Base-by-base conservation (phyloP, 805 yeast genomes). In the Metschnikowia continentalis region DNA sequence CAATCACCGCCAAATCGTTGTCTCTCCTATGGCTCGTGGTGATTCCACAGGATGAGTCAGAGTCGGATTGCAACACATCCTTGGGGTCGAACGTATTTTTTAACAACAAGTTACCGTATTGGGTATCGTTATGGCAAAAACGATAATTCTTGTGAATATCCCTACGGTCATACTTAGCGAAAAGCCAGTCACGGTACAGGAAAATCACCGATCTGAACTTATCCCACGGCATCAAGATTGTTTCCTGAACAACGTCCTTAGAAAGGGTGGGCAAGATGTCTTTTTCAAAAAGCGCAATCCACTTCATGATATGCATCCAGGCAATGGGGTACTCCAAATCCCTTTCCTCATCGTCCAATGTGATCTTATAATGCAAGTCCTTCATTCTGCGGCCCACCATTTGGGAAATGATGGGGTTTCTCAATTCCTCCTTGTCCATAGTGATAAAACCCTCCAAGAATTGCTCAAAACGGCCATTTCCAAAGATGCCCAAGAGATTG, bases 311-410 rank as follows among this genome's bases (percentile, higher is more conserved):
- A 50, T 82, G 75, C 35, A 64, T 66, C 92, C 96, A 90, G 7
- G 80, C 77, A 45, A 76, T 73, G 0, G 98, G 88, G 1, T 94
- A 87, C 13, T 57, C 56, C 20, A 50, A 64, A 6, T 64, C 65
- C 41, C 74, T 71, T 60, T 90, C 97, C 3, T 69, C 70, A 2
- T 68, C 65, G 20, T 80, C 77, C 47, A 94, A 70, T 13, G 80
- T 82, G 19, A 94, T 83, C 61, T 92, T 91, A 50, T 76, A 77
- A 64, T 94, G 99, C 50, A 94, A 76, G 59, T 94, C 97, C 62
- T 91, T 86, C 98, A 94, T 94, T 73, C 99, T 84, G 74, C 96
- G 83, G 13, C 96, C 97, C 56, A 94, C 85, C 74, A 88, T 86
- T 56, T 85, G 83, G 44, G 90, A 82, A 17, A 88, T 83, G 30